phyloP scores from a whole-genome alignment of 2,329 filamentous ascomycete genomes.

The Podosphaera aphanis region DNA sequence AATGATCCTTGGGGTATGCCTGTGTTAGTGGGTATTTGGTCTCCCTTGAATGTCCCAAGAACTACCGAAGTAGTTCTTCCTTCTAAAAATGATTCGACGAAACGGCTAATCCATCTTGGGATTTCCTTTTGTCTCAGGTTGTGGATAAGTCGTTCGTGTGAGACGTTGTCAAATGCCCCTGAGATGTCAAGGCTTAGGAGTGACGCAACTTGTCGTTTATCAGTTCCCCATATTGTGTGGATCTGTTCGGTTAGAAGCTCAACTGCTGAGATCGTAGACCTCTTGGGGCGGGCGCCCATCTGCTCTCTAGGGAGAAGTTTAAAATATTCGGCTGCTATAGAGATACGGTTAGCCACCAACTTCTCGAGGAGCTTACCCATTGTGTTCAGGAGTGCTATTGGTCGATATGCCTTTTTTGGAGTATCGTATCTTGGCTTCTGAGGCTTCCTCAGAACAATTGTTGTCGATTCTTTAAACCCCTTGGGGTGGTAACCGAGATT shows the following conservation, averaged over 20 bases:
- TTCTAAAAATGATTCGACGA: too few relatives aligned
- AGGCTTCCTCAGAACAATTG: neutral
- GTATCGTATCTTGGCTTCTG: neutral
- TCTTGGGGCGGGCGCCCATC: neutral
- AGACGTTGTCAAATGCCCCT: neutral
- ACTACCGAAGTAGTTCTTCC: too few relatives aligned
- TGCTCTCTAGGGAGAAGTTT: neutral
- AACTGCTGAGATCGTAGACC: neutral
- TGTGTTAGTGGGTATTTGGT: too few relatives aligned
- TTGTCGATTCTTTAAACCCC: neutral
- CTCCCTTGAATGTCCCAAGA: too few relatives aligned
- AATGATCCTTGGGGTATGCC: too few relatives aligned
- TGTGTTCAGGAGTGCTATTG: neutral
- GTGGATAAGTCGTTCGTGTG: too few relatives aligned
- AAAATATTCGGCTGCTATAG: neutral
- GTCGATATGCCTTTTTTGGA: neutral
- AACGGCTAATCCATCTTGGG: neutral
- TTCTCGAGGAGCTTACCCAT: constrained; percentile 1
- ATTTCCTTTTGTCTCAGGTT: neutral
- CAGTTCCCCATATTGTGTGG: neutral
- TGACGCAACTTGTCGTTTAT: neutral
- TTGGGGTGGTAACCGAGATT: neutral
- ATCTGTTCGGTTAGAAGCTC: neutral
- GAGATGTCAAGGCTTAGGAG: neutral
- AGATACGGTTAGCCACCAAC: neutral